These are phyloP conservation scores for Fulvia fulva DNA, from an alignment of 2,329 filamentous ascomycete species.

Conservation along the genomic window DNA sequence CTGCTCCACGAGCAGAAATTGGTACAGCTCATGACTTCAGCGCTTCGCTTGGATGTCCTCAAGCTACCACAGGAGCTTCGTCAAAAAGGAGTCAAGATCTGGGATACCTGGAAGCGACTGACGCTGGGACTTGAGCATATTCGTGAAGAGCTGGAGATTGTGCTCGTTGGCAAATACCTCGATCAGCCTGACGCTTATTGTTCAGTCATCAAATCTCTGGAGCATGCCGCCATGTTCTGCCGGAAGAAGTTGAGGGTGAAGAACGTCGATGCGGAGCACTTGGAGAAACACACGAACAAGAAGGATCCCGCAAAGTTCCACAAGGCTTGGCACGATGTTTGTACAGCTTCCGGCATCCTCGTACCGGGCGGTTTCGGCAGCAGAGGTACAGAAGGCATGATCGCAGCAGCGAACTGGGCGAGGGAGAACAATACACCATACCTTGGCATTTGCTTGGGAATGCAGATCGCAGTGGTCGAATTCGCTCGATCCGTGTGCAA, in stretches of 20 bases:
- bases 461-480: conserved; percentile 91
- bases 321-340: conserved; percentile 73
- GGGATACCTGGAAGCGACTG: conserved; percentile 72
- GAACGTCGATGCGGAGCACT: conserved; percentile 79
- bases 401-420: conserved; percentile 80
- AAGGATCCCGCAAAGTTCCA: conserved; percentile 70
- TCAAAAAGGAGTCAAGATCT: conserved; percentile 63
- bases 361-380: conserved; percentile 77
- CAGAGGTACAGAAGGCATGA: conserved; percentile 86
- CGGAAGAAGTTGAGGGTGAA: conserved; percentile 72
- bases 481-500: conserved; percentile 73
- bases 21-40: conserved; percentile 60
- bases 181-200: conserved; percentile 82
- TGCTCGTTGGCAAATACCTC: conserved; percentile 88
- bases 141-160: conserved; percentile 70
- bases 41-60: conserved; percentile 58
- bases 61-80: conserved; percentile 43
- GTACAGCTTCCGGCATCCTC: conserved; percentile 64
- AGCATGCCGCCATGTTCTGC: conserved; percentile 88
- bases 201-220: conserved; percentile 77
- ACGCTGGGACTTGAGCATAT: conserved; percentile 64
- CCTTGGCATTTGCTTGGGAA: conserved; percentile 85
- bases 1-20: conserved; percentile 80
- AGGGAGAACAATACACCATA: conserved; percentile 76
- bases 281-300: conserved; percentile 64